Base-by-base conservation (phyloP, 768 basidiomycete genomes). In the Mycena sanguinolenta region DNA sequence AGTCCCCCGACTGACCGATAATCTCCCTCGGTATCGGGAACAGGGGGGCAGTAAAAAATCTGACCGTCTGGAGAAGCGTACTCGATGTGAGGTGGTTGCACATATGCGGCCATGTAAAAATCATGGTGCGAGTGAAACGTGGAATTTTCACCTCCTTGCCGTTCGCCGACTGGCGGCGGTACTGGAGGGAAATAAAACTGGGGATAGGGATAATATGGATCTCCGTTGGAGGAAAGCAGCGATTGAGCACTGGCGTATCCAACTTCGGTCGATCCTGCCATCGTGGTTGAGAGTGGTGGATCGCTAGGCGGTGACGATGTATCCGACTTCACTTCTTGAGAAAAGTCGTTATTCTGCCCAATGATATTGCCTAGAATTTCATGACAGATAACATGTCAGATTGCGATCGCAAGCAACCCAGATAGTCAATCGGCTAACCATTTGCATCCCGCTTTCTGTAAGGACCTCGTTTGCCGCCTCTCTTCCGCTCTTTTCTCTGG, bases 361-460 rank as follows among this genome's bases (percentile, higher is more conserved):
- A 67, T 62, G 27, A 10, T 30, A 54, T 49, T 62, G 63, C 68
- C 62, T 69, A 38, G 8, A 54, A 42, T 25, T 39, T 55, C 27
- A 30, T 53, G 23, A 53, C 27, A 30, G 28, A 57, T 23, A 7
- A 49, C 58, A 34, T 61, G 44, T 46, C 36, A 59, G 46, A 49
- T 21, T 50, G 52, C 57, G 28, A 53, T 68, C 23, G 21, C 12
- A 19, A 34, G 16, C 4, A 12, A 19, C 21, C 58, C 27, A 38
- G 6, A 55, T 23, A 39, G 6, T 17, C 13, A 58, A 14, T n/a
- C 55, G n/a, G 39, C 38, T n/a, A 19, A 89, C 88, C 83, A 82
- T 86, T 87, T 84, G 84, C 85, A 86, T 88, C 86, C 83, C 87
- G 87, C 86, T 89, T 90, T 85, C 87, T 89, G 86, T 89, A 89